A percentile compares a stretch with the other conserved stretches of the same genome.
Conservation (phyloP, 1,284 basidiomycete genomes). For the Nidula niveotomentosa region DNA sequence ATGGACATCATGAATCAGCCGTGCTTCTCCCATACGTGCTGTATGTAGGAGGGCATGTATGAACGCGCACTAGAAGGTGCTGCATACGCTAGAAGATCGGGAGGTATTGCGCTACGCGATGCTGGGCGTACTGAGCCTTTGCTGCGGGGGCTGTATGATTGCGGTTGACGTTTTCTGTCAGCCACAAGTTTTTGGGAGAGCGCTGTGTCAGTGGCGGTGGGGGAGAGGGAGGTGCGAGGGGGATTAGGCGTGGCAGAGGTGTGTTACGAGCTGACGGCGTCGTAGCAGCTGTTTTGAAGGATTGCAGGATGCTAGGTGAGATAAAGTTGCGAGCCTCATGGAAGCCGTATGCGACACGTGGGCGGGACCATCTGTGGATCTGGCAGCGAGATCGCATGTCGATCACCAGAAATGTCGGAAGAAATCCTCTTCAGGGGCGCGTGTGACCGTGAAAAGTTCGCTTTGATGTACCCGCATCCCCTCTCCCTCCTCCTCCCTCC, state of each 20-base stretch:
- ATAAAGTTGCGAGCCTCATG: conserved; percentile 3
- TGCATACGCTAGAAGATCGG: too few relatives aligned
- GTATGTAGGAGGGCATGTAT: too few relatives aligned
- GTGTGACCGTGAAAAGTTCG: neutral
- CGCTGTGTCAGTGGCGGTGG: too few relatives aligned
- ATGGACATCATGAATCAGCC: too few relatives aligned
- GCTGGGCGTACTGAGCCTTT: too few relatives aligned
- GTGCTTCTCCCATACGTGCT: too few relatives aligned
- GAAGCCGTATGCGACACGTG: neutral
- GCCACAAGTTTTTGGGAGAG: too few relatives aligned
- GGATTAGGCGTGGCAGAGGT: neutral
- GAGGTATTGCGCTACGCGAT: too few relatives aligned
- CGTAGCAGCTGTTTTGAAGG: neutral
- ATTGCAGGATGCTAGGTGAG: neutral
- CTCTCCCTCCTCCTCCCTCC: neutral
- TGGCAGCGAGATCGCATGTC: too few relatives aligned
- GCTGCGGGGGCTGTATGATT: too few relatives aligned
- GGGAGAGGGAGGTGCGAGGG: neutral
- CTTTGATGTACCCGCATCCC: neutral
- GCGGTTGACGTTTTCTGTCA: too few relatives aligned
- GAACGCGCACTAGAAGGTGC: too few relatives aligned
- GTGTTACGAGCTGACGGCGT: neutral
- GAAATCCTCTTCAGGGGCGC: neutral
- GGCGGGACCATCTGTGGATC: neutral
- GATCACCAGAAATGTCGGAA: neutral